phyloP scores from a whole-genome alignment of 2,329 filamentous ascomycete genomes.

The Furcasterigmium sp. region DNA sequence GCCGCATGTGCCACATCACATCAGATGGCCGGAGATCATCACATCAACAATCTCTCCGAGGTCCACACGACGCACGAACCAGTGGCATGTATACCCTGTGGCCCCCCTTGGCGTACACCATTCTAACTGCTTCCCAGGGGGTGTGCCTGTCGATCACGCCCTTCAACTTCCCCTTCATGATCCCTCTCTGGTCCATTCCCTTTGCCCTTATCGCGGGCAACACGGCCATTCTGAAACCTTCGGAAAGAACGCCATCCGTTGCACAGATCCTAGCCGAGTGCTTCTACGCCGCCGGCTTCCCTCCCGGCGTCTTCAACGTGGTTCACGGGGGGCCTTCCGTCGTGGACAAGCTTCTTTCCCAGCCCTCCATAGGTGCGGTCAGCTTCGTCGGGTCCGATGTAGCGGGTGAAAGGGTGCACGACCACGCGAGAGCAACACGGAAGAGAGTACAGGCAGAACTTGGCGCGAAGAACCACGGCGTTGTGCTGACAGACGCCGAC shows the following conservation, averaged over 20 bases:
- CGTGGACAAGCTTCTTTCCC: slow-evolving; percentile 65
- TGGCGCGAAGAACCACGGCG: slow-evolving; percentile 66
- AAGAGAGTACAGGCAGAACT: slow-evolving; percentile 69
- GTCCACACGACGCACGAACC: slow-evolving; percentile 67
- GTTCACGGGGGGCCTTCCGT: slow-evolving; percentile 60
- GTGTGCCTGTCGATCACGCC: slow-evolving; percentile 86
- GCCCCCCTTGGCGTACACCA: slow-evolving; percentile 49
- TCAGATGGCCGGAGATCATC: slow-evolving; percentile 65
- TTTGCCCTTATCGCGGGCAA: slow-evolving; percentile 70
- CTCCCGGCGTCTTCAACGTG: slow-evolving; percentile 71
- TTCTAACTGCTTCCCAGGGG: slow-evolving; percentile 60
- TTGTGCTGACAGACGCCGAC: slow-evolving; percentile 62
- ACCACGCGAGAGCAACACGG: slow-evolving; percentile 58
- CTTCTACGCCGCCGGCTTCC: slow-evolving; percentile 73
- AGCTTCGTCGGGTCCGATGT: slow-evolving; percentile 65
- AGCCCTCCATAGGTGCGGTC: slow-evolving; percentile 63
- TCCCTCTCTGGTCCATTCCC: slow-evolving; percentile 79
- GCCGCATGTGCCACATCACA: slow-evolving; percentile 68
- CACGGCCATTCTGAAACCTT: slow-evolving; percentile 67
- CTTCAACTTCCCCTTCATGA: slow-evolving; percentile 82
- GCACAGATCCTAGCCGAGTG: slow-evolving; percentile 60
- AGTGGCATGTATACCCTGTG: slow-evolving; percentile 63
- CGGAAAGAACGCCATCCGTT: slow-evolving; percentile 72
- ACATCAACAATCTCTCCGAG: slow-evolving; percentile 75
- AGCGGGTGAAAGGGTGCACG: slow-evolving; percentile 65